Evolutionary conservation across 345 rosid species (phyloP).

Genomic region (Salix viminalis): DNA sequence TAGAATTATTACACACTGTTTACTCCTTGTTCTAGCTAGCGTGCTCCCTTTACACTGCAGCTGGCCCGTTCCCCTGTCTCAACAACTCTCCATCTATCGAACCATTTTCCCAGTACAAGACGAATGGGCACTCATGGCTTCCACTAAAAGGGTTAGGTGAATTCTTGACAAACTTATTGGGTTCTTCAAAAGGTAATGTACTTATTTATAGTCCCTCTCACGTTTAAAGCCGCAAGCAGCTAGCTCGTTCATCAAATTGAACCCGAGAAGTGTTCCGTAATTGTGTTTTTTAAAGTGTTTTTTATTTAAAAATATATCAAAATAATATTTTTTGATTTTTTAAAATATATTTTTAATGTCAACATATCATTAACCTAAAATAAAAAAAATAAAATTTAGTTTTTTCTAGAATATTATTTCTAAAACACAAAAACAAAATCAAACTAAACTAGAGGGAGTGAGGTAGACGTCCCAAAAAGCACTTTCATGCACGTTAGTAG

Average conservation of each 20-base stretch:
- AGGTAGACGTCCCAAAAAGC: background rate
- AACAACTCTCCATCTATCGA: background rate
- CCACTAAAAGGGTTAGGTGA: background rate
- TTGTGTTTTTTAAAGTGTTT: no score
- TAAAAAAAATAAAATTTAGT: no score
- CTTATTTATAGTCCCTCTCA: background rate
- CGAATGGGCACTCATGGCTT: constrained; percentile 2
- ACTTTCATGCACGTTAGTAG: background rate
- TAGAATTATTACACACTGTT: background rate
- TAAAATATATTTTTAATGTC: no score
- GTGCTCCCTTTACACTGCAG: background rate
- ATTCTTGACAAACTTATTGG: background rate
- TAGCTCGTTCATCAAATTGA: background rate
- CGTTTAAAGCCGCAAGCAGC: background rate
- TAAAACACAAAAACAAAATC: no score
- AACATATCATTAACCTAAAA: no score
- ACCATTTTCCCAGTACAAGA: background rate
- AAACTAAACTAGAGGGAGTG: no score
- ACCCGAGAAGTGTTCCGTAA: background rate
- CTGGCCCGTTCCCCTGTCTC: background rate
- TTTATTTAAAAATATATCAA: no score
- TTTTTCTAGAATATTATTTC: no score
- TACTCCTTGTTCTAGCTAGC: background rate
- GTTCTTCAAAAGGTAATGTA: no score
- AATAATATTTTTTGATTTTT: no score